Conservation (phyloP, 1,284 basidiomycete species). For the Boletus holoroseus region DNA sequence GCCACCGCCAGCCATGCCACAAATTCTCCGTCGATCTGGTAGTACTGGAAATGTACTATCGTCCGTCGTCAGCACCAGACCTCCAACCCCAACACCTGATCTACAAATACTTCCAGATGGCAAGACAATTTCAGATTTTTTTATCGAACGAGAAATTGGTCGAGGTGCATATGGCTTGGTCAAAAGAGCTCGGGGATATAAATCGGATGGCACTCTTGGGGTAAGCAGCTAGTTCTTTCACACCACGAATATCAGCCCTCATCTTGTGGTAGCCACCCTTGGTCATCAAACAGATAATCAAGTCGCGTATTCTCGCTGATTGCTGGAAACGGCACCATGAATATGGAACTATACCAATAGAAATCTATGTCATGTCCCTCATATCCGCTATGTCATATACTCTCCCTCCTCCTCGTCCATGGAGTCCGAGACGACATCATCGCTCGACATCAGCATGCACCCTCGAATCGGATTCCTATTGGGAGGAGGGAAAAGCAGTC, state of each 20-base stretch:
- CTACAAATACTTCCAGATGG: constrained; percentile 50
- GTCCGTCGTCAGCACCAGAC: constrained; percentile 50
- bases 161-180: constrained; percentile 97
- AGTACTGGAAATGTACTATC: constrained; percentile 61
- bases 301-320: constrained; percentile 95
- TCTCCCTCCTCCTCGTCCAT: constrained; percentile 67
- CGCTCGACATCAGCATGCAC: constrained; percentile 5
- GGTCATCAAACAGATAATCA: constrained; percentile 98
- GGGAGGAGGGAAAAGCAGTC: constrained; percentile 65
- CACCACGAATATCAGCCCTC: constrained; percentile 15
- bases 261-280: constrained; percentile 51
- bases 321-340: constrained; percentile 98
- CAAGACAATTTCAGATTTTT: constrained; percentile 70
- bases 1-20: constrained; percentile 52
- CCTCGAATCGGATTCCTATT: constrained; percentile 36
- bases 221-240: constrained; percentile 46
- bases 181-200: constrained; percentile 81
- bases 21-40: constrained; percentile 53
- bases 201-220: constrained; percentile 70
- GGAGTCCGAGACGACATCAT: constrained; percentile 62
- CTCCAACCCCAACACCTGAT: constrained; percentile 53
- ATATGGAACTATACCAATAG: constrained; percentile 95
- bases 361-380: constrained; percentile 96
- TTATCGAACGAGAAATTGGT: constrained; percentile 83
- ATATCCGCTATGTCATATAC: constrained; percentile 74